These are phyloP conservation scores for Alnus rubra DNA, from an alignment of 306 rosid genomes.

Conservation along the genomic window DNA sequence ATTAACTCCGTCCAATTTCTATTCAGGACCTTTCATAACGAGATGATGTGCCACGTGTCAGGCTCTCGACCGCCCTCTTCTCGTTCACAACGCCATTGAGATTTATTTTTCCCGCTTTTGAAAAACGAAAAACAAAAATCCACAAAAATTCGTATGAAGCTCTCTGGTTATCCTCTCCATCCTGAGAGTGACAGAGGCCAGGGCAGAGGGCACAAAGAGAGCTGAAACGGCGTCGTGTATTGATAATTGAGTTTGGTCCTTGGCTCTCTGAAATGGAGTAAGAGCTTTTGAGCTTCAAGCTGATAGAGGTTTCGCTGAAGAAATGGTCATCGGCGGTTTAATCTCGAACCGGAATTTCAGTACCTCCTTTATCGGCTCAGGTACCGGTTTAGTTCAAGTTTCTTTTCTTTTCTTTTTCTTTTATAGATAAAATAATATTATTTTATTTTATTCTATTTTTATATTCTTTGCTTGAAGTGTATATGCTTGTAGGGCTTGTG, in stretches of 20 bases:
- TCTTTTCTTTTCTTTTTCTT: not conserved
- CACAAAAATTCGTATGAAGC: constrained; percentile 15
- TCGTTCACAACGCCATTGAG: constrained; percentile 46
- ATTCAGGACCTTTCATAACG: not conserved
- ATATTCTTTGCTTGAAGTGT: not conserved
- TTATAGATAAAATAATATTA: not conserved
- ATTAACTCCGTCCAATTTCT: not conserved
- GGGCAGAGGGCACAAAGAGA: constrained; percentile 18
- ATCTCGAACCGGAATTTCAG: constrained; percentile 68
- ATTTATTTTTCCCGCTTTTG: constrained; percentile 43
- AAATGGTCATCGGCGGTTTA: constrained; percentile 72
- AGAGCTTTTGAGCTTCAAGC: not conserved
- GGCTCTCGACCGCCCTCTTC: constrained; percentile 37
- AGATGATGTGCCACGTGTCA: constrained; percentile 66
- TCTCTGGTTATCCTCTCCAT: constrained; percentile 55
- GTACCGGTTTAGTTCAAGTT: not conserved
- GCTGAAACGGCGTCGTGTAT: constrained; percentile 30
- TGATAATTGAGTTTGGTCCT: constrained; percentile 7
- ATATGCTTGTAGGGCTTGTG: not conserved
- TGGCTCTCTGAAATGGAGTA: constrained; percentile 28
- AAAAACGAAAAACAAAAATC: not conserved
- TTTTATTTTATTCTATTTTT: not conserved
- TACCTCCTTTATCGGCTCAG: constrained; percentile 46
- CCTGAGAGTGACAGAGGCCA: constrained; percentile 8
- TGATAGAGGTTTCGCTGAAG: not conserved